A percentile compares a stretch with the other conserved stretches of the same genome.
phyloP scores from a whole-genome alignment of 805 yeast genomes.

The Starmera caribaea region DNA sequence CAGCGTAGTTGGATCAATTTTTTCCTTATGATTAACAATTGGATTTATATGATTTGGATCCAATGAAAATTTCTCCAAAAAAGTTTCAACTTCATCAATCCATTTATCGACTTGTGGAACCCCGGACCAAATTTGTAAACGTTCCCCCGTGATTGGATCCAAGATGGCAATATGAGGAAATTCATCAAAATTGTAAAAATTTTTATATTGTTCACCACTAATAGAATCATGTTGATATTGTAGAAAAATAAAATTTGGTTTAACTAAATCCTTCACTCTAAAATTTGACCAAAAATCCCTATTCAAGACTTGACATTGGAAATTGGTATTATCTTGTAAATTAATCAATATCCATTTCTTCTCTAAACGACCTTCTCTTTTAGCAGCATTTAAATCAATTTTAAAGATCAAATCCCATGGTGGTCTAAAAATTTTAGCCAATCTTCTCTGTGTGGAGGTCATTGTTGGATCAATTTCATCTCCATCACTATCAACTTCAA shows the following conservation, averaged over 20 bases:
- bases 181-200: constrained; percentile 59
- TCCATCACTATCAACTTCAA: constrained; percentile 27
- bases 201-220: constrained; percentile 60
- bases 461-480: constrained; percentile 11
- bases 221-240: constrained; percentile 78
- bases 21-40: constrained; percentile 45
- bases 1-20: constrained; percentile 52
- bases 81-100: constrained; percentile 59
- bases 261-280: constrained; percentile 53
- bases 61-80: constrained; percentile 55
- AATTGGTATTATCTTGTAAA: constrained; percentile 78
- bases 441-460: constrained; percentile 44
- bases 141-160: constrained; percentile 94
- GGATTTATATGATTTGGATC: constrained; percentile 61
- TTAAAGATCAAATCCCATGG: constrained; percentile 84
- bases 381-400: constrained; percentile 64
- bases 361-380: constrained; percentile 46
- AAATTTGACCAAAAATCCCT: constrained; percentile 86
- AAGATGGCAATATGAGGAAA: constrained; percentile 87
- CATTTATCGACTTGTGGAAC: constrained; percentile 54
- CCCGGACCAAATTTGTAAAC: constrained; percentile 67
- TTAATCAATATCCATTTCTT: constrained; percentile 82
- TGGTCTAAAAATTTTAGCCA: constrained; percentile 82
- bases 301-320: constrained; percentile 81
- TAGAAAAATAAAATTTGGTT: constrained; percentile 65